Base-by-base conservation (phyloP, 2,329 filamentous ascomycete species). In the Xylariaceae sp. region DNA sequence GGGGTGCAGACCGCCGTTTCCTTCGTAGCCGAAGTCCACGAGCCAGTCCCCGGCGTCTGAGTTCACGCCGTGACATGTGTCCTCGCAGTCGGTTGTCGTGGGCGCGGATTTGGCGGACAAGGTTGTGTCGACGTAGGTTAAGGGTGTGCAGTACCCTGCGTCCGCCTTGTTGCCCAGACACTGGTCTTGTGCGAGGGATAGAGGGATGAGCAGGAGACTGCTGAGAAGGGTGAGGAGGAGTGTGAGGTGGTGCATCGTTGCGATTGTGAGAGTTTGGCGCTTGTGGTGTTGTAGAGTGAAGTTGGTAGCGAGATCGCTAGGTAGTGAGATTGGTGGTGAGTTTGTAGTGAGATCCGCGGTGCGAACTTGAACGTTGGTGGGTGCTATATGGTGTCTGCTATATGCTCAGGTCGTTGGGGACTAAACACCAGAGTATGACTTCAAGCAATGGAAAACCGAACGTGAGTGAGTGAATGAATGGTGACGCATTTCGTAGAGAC, bases 41-140 rank as follows among this genome's bases (percentile, higher is more conserved):
- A 39, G 35, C 59, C 61, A 63, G 51, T 60, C 59, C 4, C 58
- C 56, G 0, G 53, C 42, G 27, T 61, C 58, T 17, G 39, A 1
- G 14, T 56, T 49, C 4, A 62, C 41, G n/a, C 48, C 43, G 6
- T 11, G n/a, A 49, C 60, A 63, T 2, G 58, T 53, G 18, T 50
- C 43, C 30, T 59, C 49, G 49, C 61, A 62, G 39, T 58, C 49
- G 9, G 53, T 42, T 9, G 48, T 39, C 10, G 49, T 51, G 12
- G 48, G 30, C 4, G 53, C 38, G 10, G 41, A 11, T 11, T 44
- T 22, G 41, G 44, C 31, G n/a, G 18, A 12, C 19, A 10, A 15
- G 1, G 58, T 61, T 19, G 43, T 49, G 49, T 61, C 60, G 2
- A 27, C 49, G 56, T 50, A 61, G 11, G 55, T 55, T 3, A 60